A percentile compares a stretch with the other conserved stretches of the same genome.
phyloP scores from a whole-genome alignment of 2,329 filamentous ascomycete species.

The Plenodomus lindquistii region DNA sequence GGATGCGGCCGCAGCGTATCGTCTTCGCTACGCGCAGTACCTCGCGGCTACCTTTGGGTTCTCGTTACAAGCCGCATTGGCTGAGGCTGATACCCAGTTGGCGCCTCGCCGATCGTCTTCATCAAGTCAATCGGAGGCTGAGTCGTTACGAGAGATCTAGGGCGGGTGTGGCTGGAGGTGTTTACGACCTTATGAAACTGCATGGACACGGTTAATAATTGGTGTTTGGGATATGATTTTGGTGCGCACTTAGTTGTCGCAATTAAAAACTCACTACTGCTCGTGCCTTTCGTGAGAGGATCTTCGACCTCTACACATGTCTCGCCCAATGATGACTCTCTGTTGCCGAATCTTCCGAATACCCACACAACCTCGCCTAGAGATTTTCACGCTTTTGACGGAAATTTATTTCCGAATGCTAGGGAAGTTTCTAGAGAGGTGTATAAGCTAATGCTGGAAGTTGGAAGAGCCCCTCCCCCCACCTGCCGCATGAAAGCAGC shows the following conservation, averaged over 20 bases:
- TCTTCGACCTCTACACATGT: constrained; percentile 19
- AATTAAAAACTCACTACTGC: constrained; percentile 24
- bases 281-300: constrained; percentile 17
- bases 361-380: neutral
- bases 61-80: constrained; percentile 43
- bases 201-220: constrained; percentile 18
- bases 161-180: constrained; percentile 2
- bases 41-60: constrained; percentile 47
- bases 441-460: neutral
- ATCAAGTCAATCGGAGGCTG: constrained; percentile 41
- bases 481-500: neutral
- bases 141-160: constrained; percentile 37
- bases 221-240: constrained; percentile 24
- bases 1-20: constrained; percentile 39
- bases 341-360: neutral
- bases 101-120: constrained; percentile 40
- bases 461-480: constrained; percentile 8
- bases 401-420: neutral
- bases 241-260: constrained; percentile 18
- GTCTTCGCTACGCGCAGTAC: constrained; percentile 45
- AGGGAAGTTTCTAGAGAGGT: neutral
- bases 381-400: neutral
- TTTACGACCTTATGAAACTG: constrained; percentile 27
- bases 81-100: constrained; percentile 42
- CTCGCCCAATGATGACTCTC: constrained; percentile 15